Conservation (phyloP, 345 rosid genomes). For the Euphorbia peplus region DNA sequence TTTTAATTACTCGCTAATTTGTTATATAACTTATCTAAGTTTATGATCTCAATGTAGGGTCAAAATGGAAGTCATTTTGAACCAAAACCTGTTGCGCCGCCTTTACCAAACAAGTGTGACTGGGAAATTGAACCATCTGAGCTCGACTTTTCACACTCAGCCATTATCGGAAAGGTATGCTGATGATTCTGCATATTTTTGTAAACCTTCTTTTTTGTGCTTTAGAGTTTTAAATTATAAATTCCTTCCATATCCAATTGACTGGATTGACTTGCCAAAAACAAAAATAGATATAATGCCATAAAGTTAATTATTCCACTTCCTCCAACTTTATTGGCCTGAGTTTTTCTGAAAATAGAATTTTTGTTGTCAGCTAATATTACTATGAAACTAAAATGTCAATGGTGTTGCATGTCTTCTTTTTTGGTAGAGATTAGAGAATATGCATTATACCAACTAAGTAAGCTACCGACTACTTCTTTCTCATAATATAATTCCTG, state of each 20-base stretch:
- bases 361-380: not conserved
- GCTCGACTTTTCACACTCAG: conserved; percentile 78
- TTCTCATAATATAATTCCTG: not conserved
- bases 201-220: not conserved
- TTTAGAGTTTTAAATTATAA: conserved; percentile 1
- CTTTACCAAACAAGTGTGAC: conserved; percentile 93
- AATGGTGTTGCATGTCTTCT: not conserved
- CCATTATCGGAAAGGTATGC: conserved; percentile 83
- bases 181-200: not conserved
- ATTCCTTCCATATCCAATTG: conserved; percentile 1
- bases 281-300: not conserved
- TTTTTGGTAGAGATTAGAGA: not conserved
- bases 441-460: not conserved
- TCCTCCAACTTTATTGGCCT: not conserved
- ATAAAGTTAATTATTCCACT: not conserved
- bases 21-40: conserved; percentile 8
- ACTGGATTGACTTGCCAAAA: too few species aligned
- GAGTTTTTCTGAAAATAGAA: not conserved
- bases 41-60: conserved; percentile 51
- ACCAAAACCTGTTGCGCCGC: conserved; percentile 92
- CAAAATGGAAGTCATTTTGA: conserved; percentile 99
- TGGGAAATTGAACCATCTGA: conserved; percentile 99
- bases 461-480: not conserved
- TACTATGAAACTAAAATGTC: not conserved
- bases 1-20: conserved; percentile 4